These are phyloP conservation scores for Fusarium avenaceum DNA, from an alignment of 2,329 filamentous ascomycete species.

Conservation along the genomic window DNA sequence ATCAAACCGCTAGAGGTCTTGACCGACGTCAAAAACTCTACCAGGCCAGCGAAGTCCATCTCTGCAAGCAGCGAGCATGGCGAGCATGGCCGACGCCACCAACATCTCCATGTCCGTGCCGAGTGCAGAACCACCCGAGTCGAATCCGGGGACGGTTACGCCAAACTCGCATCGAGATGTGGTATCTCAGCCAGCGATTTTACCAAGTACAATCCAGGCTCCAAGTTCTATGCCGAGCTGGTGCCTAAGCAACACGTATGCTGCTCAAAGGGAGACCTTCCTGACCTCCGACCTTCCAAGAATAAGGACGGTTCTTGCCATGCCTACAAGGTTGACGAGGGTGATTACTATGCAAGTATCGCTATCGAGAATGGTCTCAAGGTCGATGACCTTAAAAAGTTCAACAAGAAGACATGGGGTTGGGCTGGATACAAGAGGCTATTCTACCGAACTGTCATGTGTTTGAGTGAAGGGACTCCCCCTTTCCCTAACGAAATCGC, in stretches of 20 bases:
- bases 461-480: conserved; percentile 4
- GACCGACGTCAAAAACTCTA: background rate
- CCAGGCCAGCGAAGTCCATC: background rate
- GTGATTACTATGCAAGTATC: background rate
- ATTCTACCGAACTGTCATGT: background rate
- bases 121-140: conserved; percentile 4
- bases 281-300: background rate
- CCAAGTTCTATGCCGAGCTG: background rate
- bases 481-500: background rate
- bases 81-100: background rate
- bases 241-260: background rate
- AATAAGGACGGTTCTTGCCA: background rate
- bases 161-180: background rate
- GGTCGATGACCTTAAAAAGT: background rate
- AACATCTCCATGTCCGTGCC: background rate
- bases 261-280: background rate
- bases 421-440: background rate
- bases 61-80: background rate
- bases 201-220: background rate
- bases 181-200: background rate
- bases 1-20: background rate
- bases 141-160: background rate
- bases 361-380: background rate
- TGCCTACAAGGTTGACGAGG: background rate
- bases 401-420: conserved; percentile 7